Conservation (phyloP, 2,329 filamentous ascomycete species). For the Tolypocladium ophioglossoides region DNA sequence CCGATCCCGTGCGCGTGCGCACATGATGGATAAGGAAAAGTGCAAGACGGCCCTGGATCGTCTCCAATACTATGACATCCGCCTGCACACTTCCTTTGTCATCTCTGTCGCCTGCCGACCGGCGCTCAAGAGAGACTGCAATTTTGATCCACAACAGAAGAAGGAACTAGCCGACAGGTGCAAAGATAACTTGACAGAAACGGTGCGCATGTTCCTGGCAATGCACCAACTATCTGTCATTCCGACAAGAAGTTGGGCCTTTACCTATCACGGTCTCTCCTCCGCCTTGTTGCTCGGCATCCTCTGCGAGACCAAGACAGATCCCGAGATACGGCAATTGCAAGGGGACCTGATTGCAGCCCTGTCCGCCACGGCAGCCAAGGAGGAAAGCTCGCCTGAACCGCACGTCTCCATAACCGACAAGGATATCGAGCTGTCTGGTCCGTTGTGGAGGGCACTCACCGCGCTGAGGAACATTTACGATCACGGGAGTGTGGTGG, state of each 20-base stretch:
- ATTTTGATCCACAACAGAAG: slow-evolving; percentile 41
- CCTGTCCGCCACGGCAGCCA: slow-evolving; percentile 52
- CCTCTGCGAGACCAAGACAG: slow-evolving; percentile 50
- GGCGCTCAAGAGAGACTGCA: slow-evolving; percentile 44
- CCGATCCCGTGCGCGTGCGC: slow-evolving; percentile 35
- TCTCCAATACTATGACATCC: slow-evolving; percentile 52
- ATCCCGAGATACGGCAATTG: slow-evolving; percentile 51
- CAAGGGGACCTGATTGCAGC: slow-evolving; percentile 55
- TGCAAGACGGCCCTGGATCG: slow-evolving; percentile 54
- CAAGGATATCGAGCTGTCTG: slow-evolving; percentile 51
- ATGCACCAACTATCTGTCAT: slow-evolving; percentile 60
- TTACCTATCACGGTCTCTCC: slow-evolving; percentile 56
- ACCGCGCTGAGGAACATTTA: slow-evolving; percentile 55
- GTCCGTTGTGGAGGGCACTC: slow-evolving; percentile 49
- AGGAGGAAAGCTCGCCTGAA: slow-evolving; percentile 44
- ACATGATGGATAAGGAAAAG: slow-evolving; percentile 48
- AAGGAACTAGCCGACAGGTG: slow-evolving; percentile 45
- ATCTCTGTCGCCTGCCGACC: slow-evolving; percentile 56
- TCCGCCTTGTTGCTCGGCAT: slow-evolving; percentile 55
- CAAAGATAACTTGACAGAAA: slow-evolving; percentile 52
- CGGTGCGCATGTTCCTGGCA: slow-evolving; percentile 56
- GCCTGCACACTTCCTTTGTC: slow-evolving; percentile 55
- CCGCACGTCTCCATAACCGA: slow-evolving; percentile 43
- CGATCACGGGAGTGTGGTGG: slow-evolving; percentile 49
- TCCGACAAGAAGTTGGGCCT: slow-evolving; percentile 56